phyloP scores from a whole-genome alignment of 208 protist species.

The Naegleria gruberi region DNA sequence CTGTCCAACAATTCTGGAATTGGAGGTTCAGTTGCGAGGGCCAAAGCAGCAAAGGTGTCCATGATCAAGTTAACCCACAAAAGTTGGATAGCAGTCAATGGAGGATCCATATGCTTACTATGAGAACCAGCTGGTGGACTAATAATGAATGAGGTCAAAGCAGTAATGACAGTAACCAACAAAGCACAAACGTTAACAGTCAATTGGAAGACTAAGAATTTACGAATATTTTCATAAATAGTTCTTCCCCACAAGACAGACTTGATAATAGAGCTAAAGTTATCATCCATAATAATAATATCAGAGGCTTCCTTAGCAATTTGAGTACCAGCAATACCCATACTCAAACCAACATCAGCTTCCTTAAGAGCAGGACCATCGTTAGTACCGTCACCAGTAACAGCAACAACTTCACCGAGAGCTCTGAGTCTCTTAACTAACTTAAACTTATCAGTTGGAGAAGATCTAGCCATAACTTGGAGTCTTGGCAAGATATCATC shows the following conservation, averaged over 20 bases:
- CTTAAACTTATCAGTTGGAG: slow-evolving; percentile 37
- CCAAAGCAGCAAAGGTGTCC: slow-evolving; percentile 78
- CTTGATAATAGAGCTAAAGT: slow-evolving; percentile 93
- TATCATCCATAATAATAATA: slow-evolving; percentile 89
- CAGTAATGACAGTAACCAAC: neutral
- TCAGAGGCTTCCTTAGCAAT: slow-evolving; percentile 65
- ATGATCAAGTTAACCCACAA: slow-evolving; percentile 95
- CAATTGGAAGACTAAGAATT: slow-evolving; percentile 94
- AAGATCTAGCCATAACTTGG: slow-evolving; percentile 50
- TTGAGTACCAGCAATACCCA: slow-evolving; percentile 48
- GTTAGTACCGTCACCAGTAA: slow-evolving; percentile 54
- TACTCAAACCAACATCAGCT: slow-evolving; percentile 50
- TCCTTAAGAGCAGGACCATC: slow-evolving; percentile 48
- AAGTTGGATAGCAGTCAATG: slow-evolving; percentile 87
- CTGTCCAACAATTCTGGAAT: slow-evolving; percentile 44
- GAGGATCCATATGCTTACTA: slow-evolving; percentile 25
- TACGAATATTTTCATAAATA: slow-evolving; percentile 94
- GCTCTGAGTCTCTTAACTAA: slow-evolving; percentile 30
- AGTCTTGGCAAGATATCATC: slow-evolving; percentile 50
- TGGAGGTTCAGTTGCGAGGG: slow-evolving; percentile 80
- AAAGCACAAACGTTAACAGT: slow-evolving; percentile 46
- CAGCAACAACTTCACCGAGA: slow-evolving; percentile 41
- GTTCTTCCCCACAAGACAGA: slow-evolving; percentile 93
- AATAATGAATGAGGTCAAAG: slow-evolving; percentile 4
- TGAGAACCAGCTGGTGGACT: neutral